Evolutionary conservation across 768 basidiomycete genomes (phyloP).

Genomic region (Lentinula raphanica): DNA sequence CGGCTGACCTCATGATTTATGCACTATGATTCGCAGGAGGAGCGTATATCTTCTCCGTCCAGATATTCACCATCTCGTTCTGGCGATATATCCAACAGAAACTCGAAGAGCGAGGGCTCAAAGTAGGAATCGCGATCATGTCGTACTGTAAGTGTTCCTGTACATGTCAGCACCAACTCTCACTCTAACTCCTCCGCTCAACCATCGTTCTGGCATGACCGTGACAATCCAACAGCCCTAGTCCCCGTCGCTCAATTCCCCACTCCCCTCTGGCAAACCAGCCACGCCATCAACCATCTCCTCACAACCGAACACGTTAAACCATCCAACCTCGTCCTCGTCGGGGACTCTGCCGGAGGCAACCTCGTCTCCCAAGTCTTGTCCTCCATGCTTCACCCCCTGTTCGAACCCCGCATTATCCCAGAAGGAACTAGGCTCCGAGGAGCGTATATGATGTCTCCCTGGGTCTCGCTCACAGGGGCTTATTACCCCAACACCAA

Average conservation of each 20-base stretch:
- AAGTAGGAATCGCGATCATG: slow-evolving; percentile 8
- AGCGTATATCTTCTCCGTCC: slow-evolving; percentile 7
- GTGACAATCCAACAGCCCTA: slow-evolving; percentile 8
- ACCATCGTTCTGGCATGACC: background rate
- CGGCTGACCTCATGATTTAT: background rate
- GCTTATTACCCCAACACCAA: too few relatives aligned
- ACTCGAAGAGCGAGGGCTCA: slow-evolving; percentile 1
- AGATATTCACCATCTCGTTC: background rate
- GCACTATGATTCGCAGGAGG: background rate
- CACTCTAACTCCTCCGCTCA: background rate
- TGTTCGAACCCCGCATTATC: slow-evolving; percentile 9
- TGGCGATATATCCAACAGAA: slow-evolving; percentile 4
- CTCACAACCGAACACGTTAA: slow-evolving; percentile 9
- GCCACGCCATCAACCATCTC: slow-evolving; percentile 10
- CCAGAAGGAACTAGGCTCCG: slow-evolving; percentile 18
- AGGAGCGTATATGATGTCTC: slow-evolving; percentile 32
- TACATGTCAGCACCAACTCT: too few relatives aligned
- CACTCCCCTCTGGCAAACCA: slow-evolving; percentile 17
- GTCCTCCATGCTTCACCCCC: slow-evolving; percentile 17
- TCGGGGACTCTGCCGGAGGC: slow-evolving; percentile 19
- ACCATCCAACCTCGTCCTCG: slow-evolving; percentile 14
- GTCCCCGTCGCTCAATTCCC: slow-evolving; percentile 14
- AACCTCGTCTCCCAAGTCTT: slow-evolving; percentile 15
- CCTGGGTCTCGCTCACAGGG: slow-evolving; percentile 19
- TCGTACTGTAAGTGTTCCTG: slow-evolving; percentile 7